Evolutionary conservation across 2,329 filamentous ascomycete genomes (phyloP).

Genomic region (Neofusicoccum laricinum): DNA sequence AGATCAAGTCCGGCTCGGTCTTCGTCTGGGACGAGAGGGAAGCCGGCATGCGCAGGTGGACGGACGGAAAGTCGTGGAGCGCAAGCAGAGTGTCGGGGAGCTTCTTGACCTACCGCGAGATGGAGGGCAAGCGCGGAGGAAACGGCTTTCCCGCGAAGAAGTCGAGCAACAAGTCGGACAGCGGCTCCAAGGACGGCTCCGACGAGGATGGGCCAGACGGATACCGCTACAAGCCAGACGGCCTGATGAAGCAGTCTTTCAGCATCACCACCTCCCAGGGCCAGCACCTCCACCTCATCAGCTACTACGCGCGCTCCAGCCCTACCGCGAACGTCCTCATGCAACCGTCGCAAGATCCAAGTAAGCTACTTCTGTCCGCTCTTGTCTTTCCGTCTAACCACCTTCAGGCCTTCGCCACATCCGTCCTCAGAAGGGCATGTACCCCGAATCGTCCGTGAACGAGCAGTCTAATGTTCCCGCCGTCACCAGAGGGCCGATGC

Average conservation of each 20-base stretch:
- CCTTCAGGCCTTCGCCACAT: conserved; percentile 66
- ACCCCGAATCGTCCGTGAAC: conserved; percentile 91
- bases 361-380: not conserved
- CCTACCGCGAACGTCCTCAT: conserved; percentile 69
- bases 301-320: conserved; percentile 85
- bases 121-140: conserved; percentile 95
- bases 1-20: conserved; percentile 92
- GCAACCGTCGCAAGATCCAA: conserved; percentile 78
- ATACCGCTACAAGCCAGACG: conserved; percentile 72
- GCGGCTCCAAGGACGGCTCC: conserved; percentile 80
- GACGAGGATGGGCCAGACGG: conserved; percentile 62
- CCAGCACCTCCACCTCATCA: conserved; percentile 95
- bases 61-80: conserved; percentile 98
- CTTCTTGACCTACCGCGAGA: conserved; percentile 95
- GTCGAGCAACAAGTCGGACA: conserved; percentile 70
- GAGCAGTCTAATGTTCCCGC: conserved; percentile 78
- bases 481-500: conserved; percentile 71
- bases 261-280: conserved; percentile 91
- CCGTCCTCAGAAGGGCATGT: conserved; percentile 87
- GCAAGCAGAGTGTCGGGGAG: conserved; percentile 95
- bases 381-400: not conserved
- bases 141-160: conserved; percentile 59
- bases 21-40: conserved; percentile 99
- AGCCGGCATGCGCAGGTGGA: conserved; percentile 97
- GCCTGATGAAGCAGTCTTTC: conserved; percentile 99